These are phyloP conservation scores for Phalaenopsis hybrid DNA, from an alignment of 116 monocot species.

Conservation along the genomic window DNA sequence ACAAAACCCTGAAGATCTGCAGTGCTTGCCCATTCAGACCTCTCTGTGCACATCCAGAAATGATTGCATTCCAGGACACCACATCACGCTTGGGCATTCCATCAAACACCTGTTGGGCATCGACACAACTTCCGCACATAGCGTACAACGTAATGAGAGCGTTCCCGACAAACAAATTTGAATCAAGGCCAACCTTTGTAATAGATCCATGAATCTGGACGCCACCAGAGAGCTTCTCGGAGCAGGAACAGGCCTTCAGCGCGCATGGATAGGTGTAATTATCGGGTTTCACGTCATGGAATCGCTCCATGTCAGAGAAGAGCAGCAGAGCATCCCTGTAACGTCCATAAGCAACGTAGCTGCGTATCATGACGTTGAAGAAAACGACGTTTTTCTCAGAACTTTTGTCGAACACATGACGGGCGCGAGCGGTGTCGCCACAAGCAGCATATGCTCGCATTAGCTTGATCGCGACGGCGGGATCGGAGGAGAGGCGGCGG, in stretches of 20 bases:
- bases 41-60: conserved; percentile 48
- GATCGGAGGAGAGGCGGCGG: conserved; percentile 29
- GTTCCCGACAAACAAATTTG: conserved; percentile 68
- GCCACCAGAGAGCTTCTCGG: conserved; percentile 30
- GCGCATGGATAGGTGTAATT: conserved; percentile 78
- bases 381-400: conserved; percentile 37
- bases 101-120: conserved; percentile 41
- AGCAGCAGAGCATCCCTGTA: conserved; percentile 43
- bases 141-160: conserved; percentile 59
- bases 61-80: conserved; percentile 77
- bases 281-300: conserved; percentile 32
- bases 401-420: conserved; percentile 50
- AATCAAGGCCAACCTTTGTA: conserved; percentile 43
- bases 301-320: conserved; percentile 28
- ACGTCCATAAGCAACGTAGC: conserved; percentile 41
- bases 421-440: conserved; percentile 25
- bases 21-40: conserved; percentile 34
- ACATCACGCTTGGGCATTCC: conserved; percentile 51
- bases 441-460: conserved; percentile 49
- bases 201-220: conserved; percentile 50
- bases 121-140: conserved; percentile 12
- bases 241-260: conserved; percentile 74
- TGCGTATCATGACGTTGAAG: conserved; percentile 83
- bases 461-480: conserved; percentile 42
- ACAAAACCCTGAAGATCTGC: conserved; percentile 41